Percentiles rank a stretch among this genome's conserved stretches.
Evolutionary conservation across 1,139 yeast genomes (phyloP).

Genomic region (Nakaseomyces uthaithaninus): DNA sequence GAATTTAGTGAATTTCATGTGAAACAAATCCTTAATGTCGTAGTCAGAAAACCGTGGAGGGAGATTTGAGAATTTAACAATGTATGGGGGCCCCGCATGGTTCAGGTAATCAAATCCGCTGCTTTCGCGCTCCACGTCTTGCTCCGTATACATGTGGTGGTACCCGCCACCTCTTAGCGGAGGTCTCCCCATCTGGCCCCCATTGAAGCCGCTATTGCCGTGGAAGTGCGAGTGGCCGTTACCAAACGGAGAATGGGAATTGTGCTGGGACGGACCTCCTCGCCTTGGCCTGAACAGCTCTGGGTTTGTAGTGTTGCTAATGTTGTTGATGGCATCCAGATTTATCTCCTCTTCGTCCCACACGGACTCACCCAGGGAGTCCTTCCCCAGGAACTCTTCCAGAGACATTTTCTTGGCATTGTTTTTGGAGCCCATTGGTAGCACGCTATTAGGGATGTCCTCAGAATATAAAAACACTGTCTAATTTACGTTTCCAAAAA

Average conservation of each 20-base stretch:
- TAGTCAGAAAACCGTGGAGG: slow-evolving; percentile 36
- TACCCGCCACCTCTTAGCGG: slow-evolving; percentile 4
- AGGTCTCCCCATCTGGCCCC: not conserved
- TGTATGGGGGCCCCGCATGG: slow-evolving; percentile 43
- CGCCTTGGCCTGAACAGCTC: slow-evolving; percentile 20
- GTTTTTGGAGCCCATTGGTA: slow-evolving; percentile 11
- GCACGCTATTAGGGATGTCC: too few species aligned
- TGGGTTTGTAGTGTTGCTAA: slow-evolving; percentile 22
- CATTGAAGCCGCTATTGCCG: slow-evolving; percentile 1
- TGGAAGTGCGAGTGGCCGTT: not conserved
- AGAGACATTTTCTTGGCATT: slow-evolving; percentile 31
- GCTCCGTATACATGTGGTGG: slow-evolving; percentile 3
- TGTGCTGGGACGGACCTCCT: not conserved
- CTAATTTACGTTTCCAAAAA: too few species aligned
- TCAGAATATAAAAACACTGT: too few species aligned
- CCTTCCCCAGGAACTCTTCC: slow-evolving; percentile 32
- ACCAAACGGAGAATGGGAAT: not conserved
- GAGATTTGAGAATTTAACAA: slow-evolving; percentile 45
- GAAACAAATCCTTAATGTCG: slow-evolving; percentile 33
- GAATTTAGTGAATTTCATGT: slow-evolving; percentile 33
- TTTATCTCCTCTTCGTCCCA: slow-evolving; percentile 31
- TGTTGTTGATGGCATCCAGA: slow-evolving; percentile 20
- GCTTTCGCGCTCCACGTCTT: slow-evolving; percentile 6
- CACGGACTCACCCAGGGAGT: slow-evolving; percentile 29
- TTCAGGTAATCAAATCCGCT: slow-evolving; percentile 9